Base-by-base conservation (phyloP, 2,329 filamentous ascomycete genomes). In the Venturiaceae sp. region DNA sequence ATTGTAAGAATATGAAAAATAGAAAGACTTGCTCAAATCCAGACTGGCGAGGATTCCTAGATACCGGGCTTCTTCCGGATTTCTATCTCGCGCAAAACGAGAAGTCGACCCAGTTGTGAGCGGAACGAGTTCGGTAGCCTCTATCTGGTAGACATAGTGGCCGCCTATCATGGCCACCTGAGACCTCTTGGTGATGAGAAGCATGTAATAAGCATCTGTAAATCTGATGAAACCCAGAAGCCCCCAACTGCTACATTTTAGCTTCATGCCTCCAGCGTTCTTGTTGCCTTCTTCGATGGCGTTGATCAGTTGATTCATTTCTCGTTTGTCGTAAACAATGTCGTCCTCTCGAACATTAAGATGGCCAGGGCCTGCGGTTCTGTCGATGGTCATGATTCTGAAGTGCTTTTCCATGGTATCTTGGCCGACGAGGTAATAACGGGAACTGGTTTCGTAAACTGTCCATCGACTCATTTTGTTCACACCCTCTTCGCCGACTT, bases 1-100 rank as follows among this genome's bases (percentile, higher is more conserved):
- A 69, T 99, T 90, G 74, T 99, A 99, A 0, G 92, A 95, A 70
- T 96, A 96, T 75, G 92, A 96, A 76, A 96, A 99, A 73, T 99
- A 99, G 71, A 99, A 99, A 0, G 89, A 95, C 59, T 88, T 83
- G 0, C 88, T 91, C 61, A 99, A 75, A 70, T 99, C 94, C 33
- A 99, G 79, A 64, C 95, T 95, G 69, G 89, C 91, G 47, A 99
- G 78, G 56, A 96, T 97, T 28, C 83, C 82, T 34, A 97, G 79
- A 67, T 95, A 97, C 30, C 92, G 85, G 39, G 88, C 85, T 72
- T 99, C 94, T 69, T 97, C 92, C 0, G 89, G 83, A 66, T 95
- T 94, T 56, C 86, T 80, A 63, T 96, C 90, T n/a, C 85, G 79
- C 68, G 87, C 89, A 66, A 85, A 85, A 55, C 86, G 84, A 14